Evolutionary conservation across 1,284 basidiomycete genomes (phyloP), one percentile per base, ranked within the genome.

Genomic region (Microbotryum violaceum): DNA sequence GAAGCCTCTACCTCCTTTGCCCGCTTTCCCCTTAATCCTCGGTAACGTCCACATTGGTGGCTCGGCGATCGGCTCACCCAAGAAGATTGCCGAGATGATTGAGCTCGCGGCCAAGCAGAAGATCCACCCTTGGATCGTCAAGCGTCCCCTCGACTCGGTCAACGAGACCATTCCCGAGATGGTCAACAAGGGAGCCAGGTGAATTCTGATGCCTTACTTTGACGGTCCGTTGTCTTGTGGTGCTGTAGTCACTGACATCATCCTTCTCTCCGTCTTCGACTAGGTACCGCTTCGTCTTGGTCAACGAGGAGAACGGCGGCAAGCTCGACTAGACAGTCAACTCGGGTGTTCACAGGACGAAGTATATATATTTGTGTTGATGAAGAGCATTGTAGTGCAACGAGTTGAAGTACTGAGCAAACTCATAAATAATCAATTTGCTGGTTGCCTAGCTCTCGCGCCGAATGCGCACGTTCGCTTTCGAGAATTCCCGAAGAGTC

Each of bases 101-200:
- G 63, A 73, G 49, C 67, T 78, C 44, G 75, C 74, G 4, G 74
- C 71, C 37, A 70, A 72, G 51, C 67, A 77, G 63, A 60, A 72
- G 42, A 69, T 77, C 68, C 63, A 73, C 52, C 71, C 75, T 3
- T 77, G 76, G 76, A 71, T 77, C 70, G 73, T 78, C 72, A 76
- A 77, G 63, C 70, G 76, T 21, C 71, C 74, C n/a, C 76, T 81
- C 75, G 46, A 64, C 56, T 60, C 60, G 42, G 76, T 76, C 65
- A 77, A 77, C 66, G 68, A 77, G 71, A 78, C 78, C 20, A 73
- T 80, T 29, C 71, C 73, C 60, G 75, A 76, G 61, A 75, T 79
- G 68, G 67, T 74, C 54, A 72, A 71, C 29, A 75, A 76, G 58
- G 76, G 78, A 66, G 74, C 76, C 47, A 67, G 18, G 54, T 47